A percentile compares a stretch with the other conserved stretches of the same genome.
Evolutionary conservation across 1,284 basidiomycete species (phyloP).

Genomic region (Vanrija pseudolonga): DNA sequence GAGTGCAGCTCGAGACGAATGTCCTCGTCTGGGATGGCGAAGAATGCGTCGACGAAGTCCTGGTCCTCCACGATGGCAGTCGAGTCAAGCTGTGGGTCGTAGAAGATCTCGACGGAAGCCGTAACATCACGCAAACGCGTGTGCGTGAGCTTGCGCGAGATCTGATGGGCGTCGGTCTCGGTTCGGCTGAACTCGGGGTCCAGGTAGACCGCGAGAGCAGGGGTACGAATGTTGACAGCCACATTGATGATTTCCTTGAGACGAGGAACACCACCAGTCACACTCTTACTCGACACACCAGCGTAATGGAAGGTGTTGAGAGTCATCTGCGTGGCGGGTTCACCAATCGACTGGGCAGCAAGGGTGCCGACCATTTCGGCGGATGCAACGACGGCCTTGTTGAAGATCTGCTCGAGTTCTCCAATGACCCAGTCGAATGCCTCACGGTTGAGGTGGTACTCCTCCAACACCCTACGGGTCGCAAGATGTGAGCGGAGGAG

Average conservation of each 20-base stretch:
- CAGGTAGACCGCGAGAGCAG: conserved; percentile 87
- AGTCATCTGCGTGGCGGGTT: conserved; percentile 99
- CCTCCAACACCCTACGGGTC: conserved; percentile 75
- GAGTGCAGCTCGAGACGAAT: conserved; percentile 89
- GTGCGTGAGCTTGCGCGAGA: conserved; percentile 64
- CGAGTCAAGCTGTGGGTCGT: conserved; percentile 86
- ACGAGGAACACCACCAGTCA: conserved; percentile 95
- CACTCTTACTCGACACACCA: conserved; percentile 96
- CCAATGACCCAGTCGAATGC: conserved; percentile 98
- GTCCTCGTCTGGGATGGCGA: conserved; percentile 97
- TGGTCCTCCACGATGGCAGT: conserved; percentile 96
- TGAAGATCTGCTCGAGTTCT: conserved; percentile 93
- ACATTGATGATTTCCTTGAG: conserved; percentile 99
- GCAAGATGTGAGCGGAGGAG: conserved; percentile 85
- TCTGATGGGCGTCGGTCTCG: conserved; percentile 54
- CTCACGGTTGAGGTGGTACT: conserved; percentile 77
- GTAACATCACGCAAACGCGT: conserved; percentile 94
- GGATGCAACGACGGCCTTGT: conserved; percentile 82
- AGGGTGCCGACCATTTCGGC: conserved; percentile 99
- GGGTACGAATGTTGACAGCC: conserved; percentile 97
- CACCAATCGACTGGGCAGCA: conserved; percentile 97
- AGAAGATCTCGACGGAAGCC: conserved; percentile 95
- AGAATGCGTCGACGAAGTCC: conserved; percentile 98
- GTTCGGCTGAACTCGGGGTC: conserved; percentile 73
- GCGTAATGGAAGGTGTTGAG: conserved; percentile 97